phyloP scores from a whole-genome alignment of 352 stramenopile genomes.

The Peronospora belbahrii region DNA sequence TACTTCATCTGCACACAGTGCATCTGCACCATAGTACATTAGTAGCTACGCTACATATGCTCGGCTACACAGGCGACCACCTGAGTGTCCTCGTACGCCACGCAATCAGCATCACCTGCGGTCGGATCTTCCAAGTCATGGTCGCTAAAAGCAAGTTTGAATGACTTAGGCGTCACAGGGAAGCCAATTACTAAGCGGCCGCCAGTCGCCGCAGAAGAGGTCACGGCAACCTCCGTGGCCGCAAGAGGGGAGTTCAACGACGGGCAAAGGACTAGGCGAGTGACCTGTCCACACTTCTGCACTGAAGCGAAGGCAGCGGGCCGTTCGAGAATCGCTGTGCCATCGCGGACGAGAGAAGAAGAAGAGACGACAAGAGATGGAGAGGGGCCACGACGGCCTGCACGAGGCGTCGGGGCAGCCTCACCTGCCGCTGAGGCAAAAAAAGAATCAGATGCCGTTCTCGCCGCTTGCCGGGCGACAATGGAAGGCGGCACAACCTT shows the following conservation, averaged over 20 bases:
- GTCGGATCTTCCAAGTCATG: constrained; percentile 2
- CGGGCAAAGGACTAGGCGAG: not conserved
- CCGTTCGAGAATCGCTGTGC: too few relatives aligned
- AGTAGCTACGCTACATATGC: too few relatives aligned
- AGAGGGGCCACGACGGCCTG: too few relatives aligned
- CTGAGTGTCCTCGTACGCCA: too few relatives aligned
- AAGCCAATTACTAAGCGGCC: constrained; percentile 1
- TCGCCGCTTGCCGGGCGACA: too few relatives aligned
- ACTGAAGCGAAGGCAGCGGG: not conserved
- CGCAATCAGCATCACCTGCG: constrained; percentile 1
- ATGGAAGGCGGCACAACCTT: constrained; percentile 1
- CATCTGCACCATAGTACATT: too few relatives aligned
- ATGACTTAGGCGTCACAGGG: not conserved
- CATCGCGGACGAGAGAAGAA: too few relatives aligned
- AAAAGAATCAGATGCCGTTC: too few relatives aligned
- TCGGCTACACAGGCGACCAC: too few relatives aligned
- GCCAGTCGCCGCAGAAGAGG: not conserved
- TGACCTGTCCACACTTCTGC: not conserved
- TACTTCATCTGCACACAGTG: too few relatives aligned
- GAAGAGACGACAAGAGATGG: too few relatives aligned
- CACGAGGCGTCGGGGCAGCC: not conserved
- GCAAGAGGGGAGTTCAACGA: not conserved
- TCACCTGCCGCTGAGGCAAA: not conserved
- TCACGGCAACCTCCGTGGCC: not conserved
- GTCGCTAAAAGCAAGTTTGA: constrained; percentile 4